Conservation (phyloP, 2,329 filamentous ascomycete species). For the Chrysosporium queenslandicum region DNA sequence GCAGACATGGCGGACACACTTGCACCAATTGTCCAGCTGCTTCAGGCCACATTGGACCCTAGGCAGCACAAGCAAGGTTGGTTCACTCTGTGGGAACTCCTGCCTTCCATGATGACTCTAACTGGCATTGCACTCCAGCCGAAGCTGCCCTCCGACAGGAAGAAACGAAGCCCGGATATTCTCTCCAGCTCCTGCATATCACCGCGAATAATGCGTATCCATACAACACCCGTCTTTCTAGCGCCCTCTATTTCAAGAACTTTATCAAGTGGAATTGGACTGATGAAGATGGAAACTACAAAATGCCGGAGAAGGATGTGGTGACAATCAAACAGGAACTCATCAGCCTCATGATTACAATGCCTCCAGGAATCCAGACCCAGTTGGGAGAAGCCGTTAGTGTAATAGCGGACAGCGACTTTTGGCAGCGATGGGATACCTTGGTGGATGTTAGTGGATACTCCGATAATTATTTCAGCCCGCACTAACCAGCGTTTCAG, state of each 20-base stretch:
- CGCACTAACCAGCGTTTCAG: constrained; percentile 31
- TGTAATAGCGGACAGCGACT: constrained; percentile 94
- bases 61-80: constrained; percentile 80
- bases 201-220: constrained; percentile 66
- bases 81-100: constrained; percentile 16
- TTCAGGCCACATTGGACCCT: constrained; percentile 84
- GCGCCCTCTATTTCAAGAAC: constrained; percentile 95
- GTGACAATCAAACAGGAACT: constrained; percentile 86
- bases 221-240: constrained; percentile 70
- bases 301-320: constrained; percentile 73
- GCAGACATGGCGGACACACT: constrained; percentile 52
- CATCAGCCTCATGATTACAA: constrained; percentile 91
- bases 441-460: constrained; percentile 59
- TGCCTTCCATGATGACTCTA: background rate
- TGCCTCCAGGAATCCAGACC: constrained; percentile 75
- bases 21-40: constrained; percentile 63
- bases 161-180: constrained; percentile 77
- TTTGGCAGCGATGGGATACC: constrained; percentile 94
- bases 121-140: constrained; percentile 44
- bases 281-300: constrained; percentile 91
- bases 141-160: constrained; percentile 69
- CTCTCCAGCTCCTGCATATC: constrained; percentile 77
- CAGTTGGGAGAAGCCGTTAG: constrained; percentile 96
- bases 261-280: constrained; percentile 92
- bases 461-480: background rate